Percentiles rank a stretch among this genome's conserved stretches.
Evolutionary conservation across 2,329 filamentous ascomycete genomes (phyloP).

Genomic region (Cryphonectria carpinicola): DNA sequence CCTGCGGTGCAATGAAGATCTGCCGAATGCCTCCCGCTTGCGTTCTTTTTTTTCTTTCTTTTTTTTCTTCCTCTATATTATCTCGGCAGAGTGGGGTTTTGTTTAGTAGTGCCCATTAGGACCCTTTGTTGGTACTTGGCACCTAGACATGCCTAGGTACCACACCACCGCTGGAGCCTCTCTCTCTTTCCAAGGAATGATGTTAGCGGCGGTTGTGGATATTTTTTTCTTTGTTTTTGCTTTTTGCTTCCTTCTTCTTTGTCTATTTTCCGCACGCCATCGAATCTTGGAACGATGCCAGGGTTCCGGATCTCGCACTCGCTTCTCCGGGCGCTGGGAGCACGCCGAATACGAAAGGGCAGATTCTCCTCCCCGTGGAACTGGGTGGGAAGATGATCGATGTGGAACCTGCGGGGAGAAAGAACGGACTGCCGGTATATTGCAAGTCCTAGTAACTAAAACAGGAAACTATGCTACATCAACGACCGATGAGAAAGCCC

Average conservation of each 20-base stretch:
- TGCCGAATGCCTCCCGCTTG: not conserved
- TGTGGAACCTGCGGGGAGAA: not conserved
- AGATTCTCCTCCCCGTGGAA: too few species aligned
- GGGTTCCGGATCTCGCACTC: not conserved
- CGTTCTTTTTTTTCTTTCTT: not conserved
- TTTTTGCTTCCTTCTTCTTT: not conserved
- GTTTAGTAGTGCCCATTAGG: not conserved
- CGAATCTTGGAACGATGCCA: not conserved
- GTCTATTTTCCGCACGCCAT: not conserved
- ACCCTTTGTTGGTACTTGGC: not conserved
- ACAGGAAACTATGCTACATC: not conserved
- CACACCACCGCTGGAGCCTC: not conserved
- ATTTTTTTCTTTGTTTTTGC: not conserved
- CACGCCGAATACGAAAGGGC: not conserved
- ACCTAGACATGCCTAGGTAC: not conserved
- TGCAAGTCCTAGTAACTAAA: not conserved
- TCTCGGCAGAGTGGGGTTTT: not conserved
- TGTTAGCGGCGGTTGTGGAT: not conserved
- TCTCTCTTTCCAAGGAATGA: not conserved
- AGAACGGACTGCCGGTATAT: not conserved
- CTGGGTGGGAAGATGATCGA: too few species aligned
- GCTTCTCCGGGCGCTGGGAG: not conserved
- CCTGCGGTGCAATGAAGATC: not conserved
- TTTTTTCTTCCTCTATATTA: not conserved
- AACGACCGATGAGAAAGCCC: too few species aligned